Base-by-base conservation (phyloP, 1,139 yeast genomes). In the Yarrowia galli region DNA sequence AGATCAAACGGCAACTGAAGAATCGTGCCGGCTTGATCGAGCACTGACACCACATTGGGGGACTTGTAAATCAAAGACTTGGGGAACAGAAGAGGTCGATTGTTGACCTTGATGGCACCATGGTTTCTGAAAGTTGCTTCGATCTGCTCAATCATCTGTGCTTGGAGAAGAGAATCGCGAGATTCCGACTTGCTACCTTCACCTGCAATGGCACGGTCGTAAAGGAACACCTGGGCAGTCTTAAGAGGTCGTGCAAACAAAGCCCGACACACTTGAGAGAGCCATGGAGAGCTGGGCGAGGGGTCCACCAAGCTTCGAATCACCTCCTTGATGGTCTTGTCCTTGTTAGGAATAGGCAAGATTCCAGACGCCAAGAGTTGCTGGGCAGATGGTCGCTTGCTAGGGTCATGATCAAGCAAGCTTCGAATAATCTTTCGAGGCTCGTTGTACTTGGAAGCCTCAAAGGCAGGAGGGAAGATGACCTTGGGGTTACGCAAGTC, bases 281-380 rank as follows among this genome's bases (percentile, higher is more conserved):
- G 95, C 97, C 97, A 92, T 0, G 97, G 95, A 0, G 97, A 91
- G n/a, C 64, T 58, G 8, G 64, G 64, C 0, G 96, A 88, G 5
- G 79, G 73, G 75, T 92, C 95, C 0, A 96, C 90, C 70, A 95
- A 79, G 40, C 95, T 90, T 71, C 88, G 87, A 70, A 96, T 80
- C 0, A 97, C 97, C 74, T 92, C 97, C 74, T 91, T 89, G 69
- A 95, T 89, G 13, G 92, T 85, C 74, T 90, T 92, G 74, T 95
- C 98, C 73, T 93, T 96, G 71, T 91, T 95, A 68, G 91, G 92
- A 0, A 91, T 91, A 0, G 98, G 97, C 43, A 95, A 80, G 77
- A 89, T 81, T 0, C 97, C 97, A 70, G 97, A 91, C 69, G 87
- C 87, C 51, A 95, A 79, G 45, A 96, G 78, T 64, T 86, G 86